Conservation (phyloP, 1,139 yeast genomes). For the Suhomyces coccinellae region DNA sequence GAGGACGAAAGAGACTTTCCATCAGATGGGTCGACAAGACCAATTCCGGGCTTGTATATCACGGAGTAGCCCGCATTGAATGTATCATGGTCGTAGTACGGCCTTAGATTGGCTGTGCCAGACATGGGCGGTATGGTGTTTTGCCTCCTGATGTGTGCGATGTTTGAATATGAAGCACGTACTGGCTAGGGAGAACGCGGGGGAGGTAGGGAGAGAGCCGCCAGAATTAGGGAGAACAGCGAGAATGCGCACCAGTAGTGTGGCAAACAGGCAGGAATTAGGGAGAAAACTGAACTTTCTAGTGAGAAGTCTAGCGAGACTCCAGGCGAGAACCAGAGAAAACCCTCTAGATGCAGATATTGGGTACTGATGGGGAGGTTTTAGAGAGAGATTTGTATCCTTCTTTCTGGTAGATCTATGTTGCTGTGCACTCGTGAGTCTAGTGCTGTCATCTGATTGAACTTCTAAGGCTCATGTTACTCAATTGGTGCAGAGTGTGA, state of each 20-base stretch:
- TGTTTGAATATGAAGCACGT: background rate
- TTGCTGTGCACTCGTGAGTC: too few species aligned
- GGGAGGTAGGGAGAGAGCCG: background rate
- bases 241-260: too few species aligned
- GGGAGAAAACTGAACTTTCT: too few species aligned
- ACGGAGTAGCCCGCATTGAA: conserved; percentile 70
- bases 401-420: too few species aligned
- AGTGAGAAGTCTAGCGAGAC: background rate
- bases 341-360: too few species aligned
- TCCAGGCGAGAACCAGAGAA: too few species aligned
- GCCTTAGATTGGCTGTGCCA: conserved; percentile 44
- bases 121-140: conserved; percentile 9
- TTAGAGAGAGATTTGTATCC: too few species aligned
- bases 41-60: conserved; percentile 59
- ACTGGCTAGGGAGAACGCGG: background rate
- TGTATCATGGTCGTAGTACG: conserved; percentile 70
- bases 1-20: conserved; percentile 33
- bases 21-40: conserved; percentile 48
- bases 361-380: too few species aligned
- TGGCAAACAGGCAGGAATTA: background rate
- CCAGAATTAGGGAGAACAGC: background rate
- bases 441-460: too few species aligned
- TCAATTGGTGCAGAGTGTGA: too few species aligned
- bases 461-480: too few species aligned
- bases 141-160: conserved; percentile 5